These are phyloP conservation scores for Schizosaccharomyces versatilis DNA, from an alignment of 1,139 yeast genomes.

Conservation along the genomic window DNA sequence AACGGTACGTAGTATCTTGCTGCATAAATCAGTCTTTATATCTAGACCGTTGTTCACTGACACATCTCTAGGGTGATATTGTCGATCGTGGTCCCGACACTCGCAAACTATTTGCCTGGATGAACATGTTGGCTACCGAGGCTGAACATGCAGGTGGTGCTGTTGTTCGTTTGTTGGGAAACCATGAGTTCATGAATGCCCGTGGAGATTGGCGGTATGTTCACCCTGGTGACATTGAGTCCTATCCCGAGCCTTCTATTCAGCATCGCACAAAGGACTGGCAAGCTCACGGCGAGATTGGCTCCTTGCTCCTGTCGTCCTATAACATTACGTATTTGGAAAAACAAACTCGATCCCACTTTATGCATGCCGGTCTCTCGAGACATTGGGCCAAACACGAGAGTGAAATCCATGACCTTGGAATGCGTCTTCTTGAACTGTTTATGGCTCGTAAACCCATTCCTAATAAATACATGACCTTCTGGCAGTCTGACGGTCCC, in stretches of 20 bases:
- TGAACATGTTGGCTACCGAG: conserved; percentile 4
- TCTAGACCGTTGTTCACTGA: neutral
- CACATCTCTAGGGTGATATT: conserved; percentile 4
- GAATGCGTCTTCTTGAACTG: conserved; percentile 1
- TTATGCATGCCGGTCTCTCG: conserved; percentile 9
- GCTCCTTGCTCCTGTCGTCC: conserved; percentile 4
- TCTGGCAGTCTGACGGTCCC: conserved; percentile 8
- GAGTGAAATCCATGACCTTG: conserved; percentile 1
- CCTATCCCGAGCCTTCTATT: conserved; percentile 5
- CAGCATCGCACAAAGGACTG: conserved; percentile 3
- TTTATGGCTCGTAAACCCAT: conserved; percentile 2
- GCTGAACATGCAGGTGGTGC: conserved; percentile 6
- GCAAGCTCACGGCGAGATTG: conserved; percentile 4
- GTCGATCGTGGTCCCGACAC: conserved; percentile 11
- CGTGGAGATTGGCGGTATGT: conserved; percentile 10
- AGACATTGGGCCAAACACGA: conserved; percentile 2
- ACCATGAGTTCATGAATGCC: conserved; percentile 10
- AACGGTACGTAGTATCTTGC: neutral
- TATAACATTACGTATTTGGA: conserved; percentile 7
- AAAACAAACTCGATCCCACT: conserved; percentile 5
- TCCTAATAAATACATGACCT: conserved; percentile 2
- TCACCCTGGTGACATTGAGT: conserved; percentile 3
- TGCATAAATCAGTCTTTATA: neutral
- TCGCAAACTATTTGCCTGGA: conserved; percentile 4
- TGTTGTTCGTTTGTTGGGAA: conserved; percentile 8